Evolutionary conservation across 148 eudicot species (phyloP).

Genomic region (Chenopodium berlandieri): DNA sequence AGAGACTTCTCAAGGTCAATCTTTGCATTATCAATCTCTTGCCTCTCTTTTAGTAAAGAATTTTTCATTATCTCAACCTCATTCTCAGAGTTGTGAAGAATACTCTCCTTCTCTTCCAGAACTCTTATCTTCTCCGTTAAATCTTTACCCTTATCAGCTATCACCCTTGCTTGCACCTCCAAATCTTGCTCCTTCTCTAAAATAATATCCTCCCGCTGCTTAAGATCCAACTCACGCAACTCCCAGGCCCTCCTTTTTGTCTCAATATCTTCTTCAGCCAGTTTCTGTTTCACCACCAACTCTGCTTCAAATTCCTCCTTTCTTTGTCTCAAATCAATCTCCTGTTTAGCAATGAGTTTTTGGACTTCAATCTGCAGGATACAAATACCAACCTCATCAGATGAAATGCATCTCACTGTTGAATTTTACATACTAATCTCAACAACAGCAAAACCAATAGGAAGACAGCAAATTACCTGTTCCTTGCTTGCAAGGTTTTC

Average conservation of each 20-base stretch:
- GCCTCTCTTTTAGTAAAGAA: conserved; percentile 54
- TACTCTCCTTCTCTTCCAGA: conserved; percentile 56
- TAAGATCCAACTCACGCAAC: conserved; percentile 78
- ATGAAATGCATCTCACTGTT: background rate
- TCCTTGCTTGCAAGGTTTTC: conserved; percentile 59
- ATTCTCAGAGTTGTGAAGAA: conserved; percentile 40
- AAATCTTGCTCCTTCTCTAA: conserved; percentile 63
- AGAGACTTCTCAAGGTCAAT: conserved; percentile 48
- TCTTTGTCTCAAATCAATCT: conserved; percentile 49
- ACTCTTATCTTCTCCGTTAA: conserved; percentile 44
- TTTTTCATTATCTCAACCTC: conserved; percentile 47
- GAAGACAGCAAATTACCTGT: conserved; percentile 49
- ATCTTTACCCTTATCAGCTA: conserved; percentile 63
- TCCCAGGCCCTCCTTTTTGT: conserved; percentile 83
- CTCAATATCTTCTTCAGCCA: conserved; percentile 68
- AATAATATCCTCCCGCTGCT: conserved; percentile 58
- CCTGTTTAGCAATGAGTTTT: conserved; percentile 52
- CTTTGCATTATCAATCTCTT: conserved; percentile 40
- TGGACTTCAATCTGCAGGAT: conserved; percentile 54
- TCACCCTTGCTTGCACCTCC: conserved; percentile 53
- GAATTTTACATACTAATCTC: background rate
- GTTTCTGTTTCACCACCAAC: conserved; percentile 50
- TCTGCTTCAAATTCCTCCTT: conserved; percentile 59
- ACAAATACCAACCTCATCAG: conserved; percentile 9
- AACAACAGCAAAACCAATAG: background rate